Conservation (phyloP, 1,284 basidiomycete species). For the Rhodotorula sp. region DNA sequence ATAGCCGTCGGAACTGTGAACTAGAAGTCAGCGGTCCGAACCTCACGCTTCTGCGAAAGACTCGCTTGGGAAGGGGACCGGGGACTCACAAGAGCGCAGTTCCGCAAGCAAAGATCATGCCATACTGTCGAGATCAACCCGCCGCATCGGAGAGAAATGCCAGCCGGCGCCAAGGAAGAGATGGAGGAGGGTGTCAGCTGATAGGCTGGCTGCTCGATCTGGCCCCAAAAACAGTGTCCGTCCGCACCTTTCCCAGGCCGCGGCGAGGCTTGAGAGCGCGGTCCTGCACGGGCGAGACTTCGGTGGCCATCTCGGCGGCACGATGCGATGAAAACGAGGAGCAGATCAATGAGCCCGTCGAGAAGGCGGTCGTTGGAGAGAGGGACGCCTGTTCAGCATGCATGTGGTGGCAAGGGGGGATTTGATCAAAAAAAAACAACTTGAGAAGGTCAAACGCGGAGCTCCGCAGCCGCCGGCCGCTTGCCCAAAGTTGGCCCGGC, state of each 20-base stretch:
- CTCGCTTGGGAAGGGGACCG: too few species aligned
- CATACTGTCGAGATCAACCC: not conserved
- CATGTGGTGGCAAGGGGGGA: too few species aligned
- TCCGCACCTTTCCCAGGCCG: not conserved
- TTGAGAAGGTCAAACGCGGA: too few species aligned
- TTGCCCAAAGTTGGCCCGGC: too few species aligned
- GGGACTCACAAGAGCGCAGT: not conserved
- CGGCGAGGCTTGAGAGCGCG: not conserved
- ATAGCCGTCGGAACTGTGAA: not conserved
- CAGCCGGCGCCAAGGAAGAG: not conserved
- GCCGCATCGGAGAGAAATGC: not conserved
- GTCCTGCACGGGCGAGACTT: not conserved
- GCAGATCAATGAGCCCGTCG: not conserved
- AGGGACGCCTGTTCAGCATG: too few species aligned
- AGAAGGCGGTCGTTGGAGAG: too few species aligned
- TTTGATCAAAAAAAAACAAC: too few species aligned
- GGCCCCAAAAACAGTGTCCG: too few species aligned
- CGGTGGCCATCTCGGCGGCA: not conserved
- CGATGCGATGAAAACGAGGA: not conserved
- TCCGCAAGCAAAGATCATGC: not conserved
- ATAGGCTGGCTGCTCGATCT: too few species aligned
- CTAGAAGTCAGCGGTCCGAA: too few species aligned
- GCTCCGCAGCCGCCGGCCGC: too few species aligned
- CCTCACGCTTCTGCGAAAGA: not conserved
- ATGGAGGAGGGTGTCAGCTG: not conserved